Evolutionary conservation across 345 rosid genomes (phyloP), one percentile per base, ranked within the genome.

Genomic region (Fremontodendron californicum): DNA sequence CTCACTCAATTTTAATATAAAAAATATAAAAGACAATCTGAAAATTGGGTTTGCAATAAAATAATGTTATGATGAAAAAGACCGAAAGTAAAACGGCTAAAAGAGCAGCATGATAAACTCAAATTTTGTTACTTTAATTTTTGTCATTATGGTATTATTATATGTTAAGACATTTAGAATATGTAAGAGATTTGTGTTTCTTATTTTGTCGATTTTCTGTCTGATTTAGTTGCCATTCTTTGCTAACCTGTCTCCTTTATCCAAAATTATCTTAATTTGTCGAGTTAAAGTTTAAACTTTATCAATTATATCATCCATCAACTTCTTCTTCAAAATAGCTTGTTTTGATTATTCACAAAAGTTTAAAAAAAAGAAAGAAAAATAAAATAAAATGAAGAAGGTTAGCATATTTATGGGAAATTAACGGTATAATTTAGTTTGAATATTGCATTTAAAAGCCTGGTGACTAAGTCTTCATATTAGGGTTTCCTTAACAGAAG

Each of bases 171-270:
- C 27, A 35, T 37, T 7, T 65, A 5, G 70, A 73, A 46, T 37
- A 39, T 7, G 74, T 37, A 55, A 73, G 46, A 54, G 63, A 54
- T 43, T 54, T 54, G 11, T 37, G 63, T 49, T 49, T 49, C 61
- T 3, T 49, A 45, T 19, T 49, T 40, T 70, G 45, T 31, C 35
- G 16, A 33, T 21, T 25, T 33, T 23, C 45, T 73, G 76, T 54
- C 76, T 73, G 49, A 39, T 73, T 73, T n/a, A 6, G 64, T 39
- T 73, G 49, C 65, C 76, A 55, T 19, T 55, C 52, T 25, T 54
- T 18, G 46, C 62, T 49, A 52, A 13, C 48, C 33, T 54, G 64
- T 37, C 49, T 54, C 13, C 33, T 54, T 54, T 35, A 54, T 6
- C 64, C 48, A 12, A 37, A 73, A 12, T 37, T 21, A 37, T 37